Evolutionary conservation across 2,329 filamentous ascomycete genomes (phyloP).

Genomic region (Fusarium begoniae): DNA sequence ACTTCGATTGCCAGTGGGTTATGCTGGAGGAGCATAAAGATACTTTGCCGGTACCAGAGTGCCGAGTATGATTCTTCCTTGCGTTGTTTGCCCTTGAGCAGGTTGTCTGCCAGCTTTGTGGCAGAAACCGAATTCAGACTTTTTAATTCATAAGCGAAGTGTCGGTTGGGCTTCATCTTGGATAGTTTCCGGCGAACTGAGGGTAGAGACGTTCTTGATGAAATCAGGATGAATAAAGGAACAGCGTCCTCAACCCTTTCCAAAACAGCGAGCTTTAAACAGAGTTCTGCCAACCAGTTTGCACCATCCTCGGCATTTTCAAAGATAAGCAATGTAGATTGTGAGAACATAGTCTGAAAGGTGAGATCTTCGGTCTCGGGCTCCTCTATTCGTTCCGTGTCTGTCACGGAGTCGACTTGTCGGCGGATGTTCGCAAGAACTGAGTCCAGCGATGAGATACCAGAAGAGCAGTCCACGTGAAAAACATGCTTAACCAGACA

Average conservation of each 20-base stretch:
- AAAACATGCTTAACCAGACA: background rate
- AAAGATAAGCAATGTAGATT: background rate
- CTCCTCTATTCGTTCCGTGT: rapidly evolving
- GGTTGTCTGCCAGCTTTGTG: background rate
- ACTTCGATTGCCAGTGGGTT: background rate
- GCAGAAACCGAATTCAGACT: background rate
- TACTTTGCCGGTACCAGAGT: background rate
- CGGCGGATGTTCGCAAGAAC: rapidly evolving
- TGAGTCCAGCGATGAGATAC: background rate
- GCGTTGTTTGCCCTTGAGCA: rapidly evolving
- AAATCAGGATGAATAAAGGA: background rate
- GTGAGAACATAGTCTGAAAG: background rate
- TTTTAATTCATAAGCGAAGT: background rate
- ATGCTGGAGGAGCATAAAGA: background rate
- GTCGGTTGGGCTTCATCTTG: background rate
- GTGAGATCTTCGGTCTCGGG: background rate
- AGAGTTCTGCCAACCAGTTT: background rate
- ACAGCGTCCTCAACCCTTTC: background rate
- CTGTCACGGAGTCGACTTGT: rapidly evolving
- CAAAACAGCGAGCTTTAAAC: background rate
- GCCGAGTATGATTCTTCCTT: background rate
- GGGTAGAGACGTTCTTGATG: background rate
- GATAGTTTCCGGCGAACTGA: background rate
- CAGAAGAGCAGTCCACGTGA: background rate
- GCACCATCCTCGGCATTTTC: rapidly evolving